phyloP scores from a whole-genome alignment of 306 rosid species.

The Trifolium subterraneum region DNA sequence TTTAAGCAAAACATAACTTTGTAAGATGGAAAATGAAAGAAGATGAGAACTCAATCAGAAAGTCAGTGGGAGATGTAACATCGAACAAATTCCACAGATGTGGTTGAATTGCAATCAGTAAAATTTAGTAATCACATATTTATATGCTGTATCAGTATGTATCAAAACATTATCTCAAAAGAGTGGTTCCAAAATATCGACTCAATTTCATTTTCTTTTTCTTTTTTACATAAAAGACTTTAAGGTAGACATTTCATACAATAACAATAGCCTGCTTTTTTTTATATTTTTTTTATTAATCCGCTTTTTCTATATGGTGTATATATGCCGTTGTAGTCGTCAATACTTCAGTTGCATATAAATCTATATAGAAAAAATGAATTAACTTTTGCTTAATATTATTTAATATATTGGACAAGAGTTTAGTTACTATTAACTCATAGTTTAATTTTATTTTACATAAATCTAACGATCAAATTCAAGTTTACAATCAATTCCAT shows the following conservation, averaged over 20 bases:
- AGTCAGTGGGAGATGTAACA: constrained; percentile 6
- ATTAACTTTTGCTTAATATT: too few relatives aligned
- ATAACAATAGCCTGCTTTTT: not conserved
- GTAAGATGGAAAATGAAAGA: constrained; percentile 9
- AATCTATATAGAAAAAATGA: too few relatives aligned
- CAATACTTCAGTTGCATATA: too few relatives aligned
- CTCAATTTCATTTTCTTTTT: not conserved
- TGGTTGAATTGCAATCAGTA: constrained; percentile 37
- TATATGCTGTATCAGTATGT: not conserved
- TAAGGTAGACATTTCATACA: not conserved
- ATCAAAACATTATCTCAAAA: constrained; percentile 39
- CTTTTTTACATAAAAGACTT: not conserved
- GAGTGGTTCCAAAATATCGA: not conserved
- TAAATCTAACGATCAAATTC: too few relatives aligned
- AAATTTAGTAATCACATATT: not conserved
- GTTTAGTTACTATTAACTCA: too few relatives aligned
- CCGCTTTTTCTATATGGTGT: not conserved
- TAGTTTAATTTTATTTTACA: too few relatives aligned
- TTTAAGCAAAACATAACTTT: not conserved
- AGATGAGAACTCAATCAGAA: constrained; percentile 12
- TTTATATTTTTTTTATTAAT: too few relatives aligned
- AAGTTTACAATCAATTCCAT: too few relatives aligned
- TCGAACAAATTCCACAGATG: constrained; percentile 34
- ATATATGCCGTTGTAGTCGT: too few relatives aligned
- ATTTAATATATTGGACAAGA: too few relatives aligned